phyloP scores from a whole-genome alignment of 345 rosid species.

The Brassica carinata region DNA sequence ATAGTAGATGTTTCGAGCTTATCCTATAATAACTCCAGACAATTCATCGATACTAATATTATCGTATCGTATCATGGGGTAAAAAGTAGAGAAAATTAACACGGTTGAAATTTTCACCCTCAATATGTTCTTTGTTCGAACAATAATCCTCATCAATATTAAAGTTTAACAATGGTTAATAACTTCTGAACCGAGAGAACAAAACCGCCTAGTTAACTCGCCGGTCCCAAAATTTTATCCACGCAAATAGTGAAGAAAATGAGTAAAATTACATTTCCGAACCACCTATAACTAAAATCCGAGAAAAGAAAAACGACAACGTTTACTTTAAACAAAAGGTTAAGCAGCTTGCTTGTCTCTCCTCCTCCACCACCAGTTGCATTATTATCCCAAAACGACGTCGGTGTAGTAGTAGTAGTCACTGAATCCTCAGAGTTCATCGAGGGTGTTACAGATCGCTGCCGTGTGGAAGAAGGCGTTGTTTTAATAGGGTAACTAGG shows the following conservation, averaged over 20 bases:
- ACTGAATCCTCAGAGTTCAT: conserved; percentile 89
- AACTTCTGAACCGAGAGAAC: conserved; percentile 22
- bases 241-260: conserved; percentile 6
- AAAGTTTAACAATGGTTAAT: conserved; percentile 20
- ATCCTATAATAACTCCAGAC: background rate
- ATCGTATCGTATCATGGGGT: background rate
- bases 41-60: background rate
- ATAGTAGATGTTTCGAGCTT: background rate
- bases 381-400: conserved; percentile 64
- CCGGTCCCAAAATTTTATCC: conserved; percentile 18
- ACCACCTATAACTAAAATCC: background rate
- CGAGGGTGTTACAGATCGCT: conserved; percentile 67
- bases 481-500: conserved; percentile 33
- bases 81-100: background rate
- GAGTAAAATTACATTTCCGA: background rate
- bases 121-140: background rate
- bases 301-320: background rate
- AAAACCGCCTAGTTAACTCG: conserved; percentile 20
- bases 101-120: background rate
- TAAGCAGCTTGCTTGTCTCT: conserved; percentile 53
- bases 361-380: conserved; percentile 43
- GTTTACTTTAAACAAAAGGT: conserved; percentile 42
- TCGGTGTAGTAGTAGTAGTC: conserved; percentile 35
- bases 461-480: conserved; percentile 14
- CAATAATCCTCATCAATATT: background rate